A percentile compares a stretch with the other conserved stretches of the same genome.
These are phyloP conservation scores for Pythium rishiriense DNA, from an alignment of 352 stramenopile genomes.

Conservation along the genomic window DNA sequence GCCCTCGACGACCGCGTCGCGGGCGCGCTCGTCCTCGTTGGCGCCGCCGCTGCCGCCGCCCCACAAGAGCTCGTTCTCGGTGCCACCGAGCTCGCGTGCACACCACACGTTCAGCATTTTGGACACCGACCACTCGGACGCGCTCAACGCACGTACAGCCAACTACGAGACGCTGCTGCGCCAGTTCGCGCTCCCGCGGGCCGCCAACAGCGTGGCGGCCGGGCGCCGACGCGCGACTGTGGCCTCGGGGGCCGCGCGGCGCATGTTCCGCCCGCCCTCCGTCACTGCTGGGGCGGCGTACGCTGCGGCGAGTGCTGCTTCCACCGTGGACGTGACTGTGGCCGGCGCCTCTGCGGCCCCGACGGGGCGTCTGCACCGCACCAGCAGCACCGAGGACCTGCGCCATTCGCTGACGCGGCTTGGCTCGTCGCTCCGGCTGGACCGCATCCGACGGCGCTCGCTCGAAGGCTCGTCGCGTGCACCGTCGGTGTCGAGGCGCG, in stretches of 20 bases:
- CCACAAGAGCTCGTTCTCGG: constrained; percentile 21
- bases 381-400: constrained; percentile 10
- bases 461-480: constrained; percentile 5
- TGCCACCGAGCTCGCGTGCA: constrained; percentile 12
- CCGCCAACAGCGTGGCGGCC: background rate
- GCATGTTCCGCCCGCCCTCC: background rate
- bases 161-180: constrained; percentile 25
- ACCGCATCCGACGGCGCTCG: constrained; percentile 14
- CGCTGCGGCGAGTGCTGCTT: background rate
- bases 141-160: constrained; percentile 15
- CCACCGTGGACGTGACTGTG: no score
- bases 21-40: background rate
- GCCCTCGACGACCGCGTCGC: background rate
- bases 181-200: constrained; percentile 9
- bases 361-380: background rate
- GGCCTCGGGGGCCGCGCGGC: background rate
- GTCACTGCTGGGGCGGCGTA: background rate
- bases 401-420: constrained; percentile 9
- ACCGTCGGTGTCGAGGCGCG: background rate
- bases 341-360: no score
- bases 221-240: background rate
- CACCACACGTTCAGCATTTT: constrained; percentile 17
- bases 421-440: constrained; percentile 5
- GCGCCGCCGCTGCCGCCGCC: background rate
- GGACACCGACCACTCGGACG: constrained; percentile 9